Evolutionary conservation across 1,284 basidiomycete genomes (phyloP).

Genomic region (Neotropicomus parvogracilis): DNA sequence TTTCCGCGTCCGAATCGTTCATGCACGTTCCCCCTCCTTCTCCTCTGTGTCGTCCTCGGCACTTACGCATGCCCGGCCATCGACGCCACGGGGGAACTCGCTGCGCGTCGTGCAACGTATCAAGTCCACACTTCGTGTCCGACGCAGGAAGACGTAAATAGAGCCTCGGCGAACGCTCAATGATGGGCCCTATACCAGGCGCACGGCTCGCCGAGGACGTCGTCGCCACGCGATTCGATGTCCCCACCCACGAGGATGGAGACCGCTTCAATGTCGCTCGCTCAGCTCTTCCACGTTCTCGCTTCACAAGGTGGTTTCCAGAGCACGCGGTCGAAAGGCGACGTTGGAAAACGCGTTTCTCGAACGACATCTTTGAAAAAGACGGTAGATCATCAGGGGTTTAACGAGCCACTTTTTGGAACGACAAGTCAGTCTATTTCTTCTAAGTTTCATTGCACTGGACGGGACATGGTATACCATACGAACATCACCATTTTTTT

Average conservation of each 20-base stretch:
- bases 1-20: too few relatives aligned
- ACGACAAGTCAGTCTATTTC: too few relatives aligned
- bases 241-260: constrained; percentile 45
- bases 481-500: constrained; percentile 6
- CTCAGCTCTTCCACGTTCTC: constrained; percentile 51
- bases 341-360: constrained; percentile 71
- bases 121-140: constrained; percentile 75
- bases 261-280: constrained; percentile 44
- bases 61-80: constrained; percentile 50
- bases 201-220: constrained; percentile 71
- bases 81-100: constrained; percentile 60
- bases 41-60: too few relatives aligned
- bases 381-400: constrained; percentile 12
- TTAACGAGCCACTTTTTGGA: too few relatives aligned
- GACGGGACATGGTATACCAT: constrained; percentile 5
- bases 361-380: constrained; percentile 57
- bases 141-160: constrained; percentile 53
- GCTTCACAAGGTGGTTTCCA: constrained; percentile 47
- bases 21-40: too few relatives aligned
- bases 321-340: constrained; percentile 68
- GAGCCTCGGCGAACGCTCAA: constrained; percentile 53
- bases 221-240: constrained; percentile 75
- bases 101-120: constrained; percentile 66
- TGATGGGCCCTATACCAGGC: constrained; percentile 63
- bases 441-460: too few relatives aligned